phyloP scores from a whole-genome alignment of 371 early-diverging fungal genomes.

The Mortierella sp. region DNA sequence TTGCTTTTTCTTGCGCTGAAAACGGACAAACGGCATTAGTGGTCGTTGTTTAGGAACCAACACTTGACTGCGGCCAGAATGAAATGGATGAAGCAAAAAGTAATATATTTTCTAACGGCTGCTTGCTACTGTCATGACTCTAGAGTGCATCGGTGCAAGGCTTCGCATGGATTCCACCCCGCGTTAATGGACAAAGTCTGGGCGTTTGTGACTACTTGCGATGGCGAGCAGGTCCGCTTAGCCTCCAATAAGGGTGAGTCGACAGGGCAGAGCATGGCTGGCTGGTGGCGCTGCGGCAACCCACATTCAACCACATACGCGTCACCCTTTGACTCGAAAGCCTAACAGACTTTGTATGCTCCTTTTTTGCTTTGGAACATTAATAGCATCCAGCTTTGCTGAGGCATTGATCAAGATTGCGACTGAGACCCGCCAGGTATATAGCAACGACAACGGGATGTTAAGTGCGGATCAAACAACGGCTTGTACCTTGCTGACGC shows the following conservation, averaged over 20 bases:
- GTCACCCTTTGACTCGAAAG: background rate
- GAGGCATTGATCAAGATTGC: slow-evolving; percentile 63
- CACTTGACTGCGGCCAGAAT: background rate
- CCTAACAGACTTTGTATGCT: slow-evolving; percentile 1
- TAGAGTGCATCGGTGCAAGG: slow-evolving; percentile 52
- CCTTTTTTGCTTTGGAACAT: background rate
- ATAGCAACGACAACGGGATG: background rate
- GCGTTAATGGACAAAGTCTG: slow-evolving; percentile 43
- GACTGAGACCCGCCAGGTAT: slow-evolving; percentile 46
- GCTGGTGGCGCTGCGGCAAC: slow-evolving; percentile 38
- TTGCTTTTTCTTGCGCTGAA: background rate
- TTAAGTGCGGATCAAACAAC: slow-evolving; percentile 17
- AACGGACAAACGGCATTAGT: background rate
- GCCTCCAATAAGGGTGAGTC: slow-evolving; percentile 63
- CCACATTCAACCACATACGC: background rate
- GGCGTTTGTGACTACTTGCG: slow-evolving; percentile 65
- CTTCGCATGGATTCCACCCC: slow-evolving; percentile 53
- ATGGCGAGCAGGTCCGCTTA: slow-evolving; percentile 59
- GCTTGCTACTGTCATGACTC: background rate
- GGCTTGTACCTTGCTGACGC: background rate
- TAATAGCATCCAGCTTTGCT: slow-evolving; percentile 61
- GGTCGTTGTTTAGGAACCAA: background rate
- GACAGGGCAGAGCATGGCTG: background rate
- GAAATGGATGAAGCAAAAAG: background rate
- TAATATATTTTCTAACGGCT: background rate